phyloP scores from a whole-genome alignment of 306 rosid genomes.

The cucumber (Cucumis sativus) region DNA sequence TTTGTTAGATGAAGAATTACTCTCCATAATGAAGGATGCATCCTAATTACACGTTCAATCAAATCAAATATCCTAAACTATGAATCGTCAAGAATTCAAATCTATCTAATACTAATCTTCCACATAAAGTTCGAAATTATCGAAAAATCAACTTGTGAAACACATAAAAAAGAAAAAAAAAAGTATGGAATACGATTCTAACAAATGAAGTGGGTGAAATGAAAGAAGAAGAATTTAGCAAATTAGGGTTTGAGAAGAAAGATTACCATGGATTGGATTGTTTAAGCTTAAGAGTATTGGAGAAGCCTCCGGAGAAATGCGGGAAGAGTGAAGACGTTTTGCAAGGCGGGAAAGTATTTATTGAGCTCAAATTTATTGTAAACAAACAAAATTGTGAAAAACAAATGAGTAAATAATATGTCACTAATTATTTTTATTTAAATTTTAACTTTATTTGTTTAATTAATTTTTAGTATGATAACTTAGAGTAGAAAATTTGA shows the following conservation, averaged over 20 bases:
- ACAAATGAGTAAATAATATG: no score
- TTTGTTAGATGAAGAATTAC: neutral
- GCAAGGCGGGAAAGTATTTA: slow-evolving; percentile 2
- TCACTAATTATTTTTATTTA: no score
- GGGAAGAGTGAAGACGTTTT: neutral
- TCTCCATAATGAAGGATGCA: neutral
- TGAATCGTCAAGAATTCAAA: neutral
- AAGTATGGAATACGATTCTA: neutral
- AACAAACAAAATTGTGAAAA: no score
- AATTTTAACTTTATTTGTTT: no score
- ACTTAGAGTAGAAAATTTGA: no score
- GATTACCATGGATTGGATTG: neutral
- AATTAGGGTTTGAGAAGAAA: neutral
- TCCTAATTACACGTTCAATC: neutral
- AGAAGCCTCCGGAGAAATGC: slow-evolving; percentile 1
- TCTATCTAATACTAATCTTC: neutral
- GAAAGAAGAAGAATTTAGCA: neutral
- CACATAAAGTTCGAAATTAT: neutral
- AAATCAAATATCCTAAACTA: neutral
- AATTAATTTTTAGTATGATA: no score
- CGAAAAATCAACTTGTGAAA: neutral
- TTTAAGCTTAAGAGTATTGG: neutral
- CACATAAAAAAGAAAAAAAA: neutral
- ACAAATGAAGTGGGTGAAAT: neutral
- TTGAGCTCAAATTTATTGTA: no score